Percentiles rank a stretch among this genome's conserved stretches.
These are phyloP conservation scores for Boletus mariae DNA, from an alignment of 1,284 basidiomycete genomes.

Conservation along the genomic window DNA sequence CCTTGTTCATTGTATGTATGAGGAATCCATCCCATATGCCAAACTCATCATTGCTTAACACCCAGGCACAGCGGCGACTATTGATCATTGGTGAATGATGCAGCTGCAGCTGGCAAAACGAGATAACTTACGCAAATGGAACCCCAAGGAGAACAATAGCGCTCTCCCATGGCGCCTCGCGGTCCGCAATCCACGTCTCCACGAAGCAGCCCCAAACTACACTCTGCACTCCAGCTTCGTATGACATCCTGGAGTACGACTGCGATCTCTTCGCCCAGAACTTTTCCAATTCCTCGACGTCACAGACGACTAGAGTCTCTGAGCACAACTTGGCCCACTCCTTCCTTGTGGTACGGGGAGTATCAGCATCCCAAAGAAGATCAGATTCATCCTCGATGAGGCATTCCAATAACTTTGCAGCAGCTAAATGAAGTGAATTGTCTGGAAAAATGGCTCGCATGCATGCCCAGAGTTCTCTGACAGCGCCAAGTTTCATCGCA, in stretches of 20 bases:
- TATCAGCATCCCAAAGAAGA: slow-evolving; percentile 44
- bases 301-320: slow-evolving; percentile 46
- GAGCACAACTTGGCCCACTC: slow-evolving; percentile 61
- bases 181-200: slow-evolving; percentile 48
- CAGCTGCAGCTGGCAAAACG: slow-evolving; percentile 1
- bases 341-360: slow-evolving; percentile 37
- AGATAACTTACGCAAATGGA: slow-evolving; percentile 55
- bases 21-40: slow-evolving; percentile 57
- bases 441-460: slow-evolving; percentile 42
- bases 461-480: slow-evolving; percentile 53
- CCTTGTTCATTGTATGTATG: slow-evolving; percentile 47
- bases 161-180: slow-evolving; percentile 46
- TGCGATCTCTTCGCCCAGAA: slow-evolving; percentile 46
- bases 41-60: slow-evolving; percentile 51
- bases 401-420: slow-evolving; percentile 43
- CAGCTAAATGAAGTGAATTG: slow-evolving; percentile 39
- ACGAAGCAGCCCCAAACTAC: slow-evolving; percentile 55
- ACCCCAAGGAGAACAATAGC: slow-evolving; percentile 52
- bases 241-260: slow-evolving; percentile 19
- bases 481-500: slow-evolving; percentile 48
- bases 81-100: slow-evolving; percentile 6
- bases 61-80: slow-evolving; percentile 51
- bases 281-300: slow-evolving; percentile 41
- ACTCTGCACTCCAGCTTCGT: slow-evolving; percentile 31
- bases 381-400: slow-evolving; percentile 48